Percentiles rank a stretch among this genome's conserved stretches.
Conservation (phyloP, 2,329 filamentous ascomycete species). For the Didymella glomerata region DNA sequence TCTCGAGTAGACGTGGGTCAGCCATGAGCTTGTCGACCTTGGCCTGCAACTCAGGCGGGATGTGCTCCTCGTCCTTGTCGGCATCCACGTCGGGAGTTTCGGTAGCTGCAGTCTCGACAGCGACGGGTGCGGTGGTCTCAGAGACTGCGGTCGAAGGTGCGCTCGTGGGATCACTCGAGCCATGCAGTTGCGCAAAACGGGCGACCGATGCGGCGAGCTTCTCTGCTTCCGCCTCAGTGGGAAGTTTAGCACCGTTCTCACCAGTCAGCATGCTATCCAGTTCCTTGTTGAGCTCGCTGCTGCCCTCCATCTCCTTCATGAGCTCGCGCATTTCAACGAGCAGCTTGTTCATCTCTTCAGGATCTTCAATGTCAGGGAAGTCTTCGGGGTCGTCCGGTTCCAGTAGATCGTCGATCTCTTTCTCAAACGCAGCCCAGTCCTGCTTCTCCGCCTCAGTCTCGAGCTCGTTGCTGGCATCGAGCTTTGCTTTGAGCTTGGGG, state of each 20-base stretch:
- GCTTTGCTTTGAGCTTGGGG: conserved; percentile 33
- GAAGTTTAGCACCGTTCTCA: conserved; percentile 16
- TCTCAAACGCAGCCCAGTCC: conserved; percentile 18
- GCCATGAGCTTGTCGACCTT: conserved; percentile 48
- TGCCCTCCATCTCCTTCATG: conserved; percentile 34
- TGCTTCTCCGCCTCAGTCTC: conserved; percentile 23
- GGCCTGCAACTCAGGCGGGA: conserved; percentile 42
- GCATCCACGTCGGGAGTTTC: conserved; percentile 9
- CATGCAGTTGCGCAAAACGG: conserved; percentile 26
- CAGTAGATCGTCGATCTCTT: conserved; percentile 21
- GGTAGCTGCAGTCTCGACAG: background rate
- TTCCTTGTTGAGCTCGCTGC: conserved; percentile 33
- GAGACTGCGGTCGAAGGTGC: background rate
- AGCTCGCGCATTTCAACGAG: conserved; percentile 40
- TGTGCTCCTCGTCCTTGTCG: conserved; percentile 30
- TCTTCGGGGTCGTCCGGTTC: conserved; percentile 19
- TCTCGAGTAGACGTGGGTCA: conserved; percentile 46
- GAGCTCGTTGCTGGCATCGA: conserved; percentile 23
- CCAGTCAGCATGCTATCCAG: conserved; percentile 27
- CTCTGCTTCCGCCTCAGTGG: conserved; percentile 27
- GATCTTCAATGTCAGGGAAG: conserved; percentile 10
- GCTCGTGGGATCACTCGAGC: background rate
- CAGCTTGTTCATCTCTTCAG: conserved; percentile 35
- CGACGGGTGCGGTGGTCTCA: background rate
- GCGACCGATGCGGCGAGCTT: conserved; percentile 35